Evolutionary conservation across 2,329 filamentous ascomycete species (phyloP).

Genomic region (Trichocomaceae sp.): DNA sequence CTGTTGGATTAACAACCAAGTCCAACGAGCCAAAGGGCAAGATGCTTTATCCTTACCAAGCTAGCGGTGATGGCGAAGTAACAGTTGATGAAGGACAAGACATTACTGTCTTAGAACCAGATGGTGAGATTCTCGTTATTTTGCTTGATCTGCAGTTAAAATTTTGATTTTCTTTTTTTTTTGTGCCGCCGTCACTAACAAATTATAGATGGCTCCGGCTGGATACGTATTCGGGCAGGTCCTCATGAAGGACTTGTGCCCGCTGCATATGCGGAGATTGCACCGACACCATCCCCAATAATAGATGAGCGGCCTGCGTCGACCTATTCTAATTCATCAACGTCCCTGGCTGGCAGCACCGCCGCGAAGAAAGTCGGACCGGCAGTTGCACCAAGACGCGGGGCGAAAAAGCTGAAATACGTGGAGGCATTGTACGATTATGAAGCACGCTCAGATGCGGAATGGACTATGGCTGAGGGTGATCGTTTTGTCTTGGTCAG

Average conservation of each 20-base stretch:
- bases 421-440: conserved; percentile 94
- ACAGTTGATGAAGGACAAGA: conserved; percentile 72
- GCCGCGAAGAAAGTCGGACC: conserved; percentile 77
- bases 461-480: conserved; percentile 85
- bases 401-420: conserved; percentile 89
- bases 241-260: conserved; percentile 77
- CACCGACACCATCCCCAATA: conserved; percentile 40
- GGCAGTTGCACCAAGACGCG: conserved; percentile 80
- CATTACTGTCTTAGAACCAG: conserved; percentile 71
- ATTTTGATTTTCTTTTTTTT: not conserved
- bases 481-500: conserved; percentile 87
- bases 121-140: conserved; percentile 57
- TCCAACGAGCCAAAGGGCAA: conserved; percentile 61
- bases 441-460: conserved; percentile 71
- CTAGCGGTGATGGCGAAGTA: conserved; percentile 72
- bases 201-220: conserved; percentile 73
- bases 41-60: conserved; percentile 86
- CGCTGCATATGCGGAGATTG: conserved; percentile 71
- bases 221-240: conserved; percentile 75
- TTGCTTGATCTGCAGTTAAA: not conserved
- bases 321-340: conserved; percentile 69
- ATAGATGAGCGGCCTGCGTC: conserved; percentile 58
- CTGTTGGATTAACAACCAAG: conserved; percentile 35
- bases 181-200: conserved; percentile 5
- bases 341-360: conserved; percentile 55